phyloP scores from a whole-genome alignment of 768 basidiomycete genomes.

The Termitomyces sp. region DNA sequence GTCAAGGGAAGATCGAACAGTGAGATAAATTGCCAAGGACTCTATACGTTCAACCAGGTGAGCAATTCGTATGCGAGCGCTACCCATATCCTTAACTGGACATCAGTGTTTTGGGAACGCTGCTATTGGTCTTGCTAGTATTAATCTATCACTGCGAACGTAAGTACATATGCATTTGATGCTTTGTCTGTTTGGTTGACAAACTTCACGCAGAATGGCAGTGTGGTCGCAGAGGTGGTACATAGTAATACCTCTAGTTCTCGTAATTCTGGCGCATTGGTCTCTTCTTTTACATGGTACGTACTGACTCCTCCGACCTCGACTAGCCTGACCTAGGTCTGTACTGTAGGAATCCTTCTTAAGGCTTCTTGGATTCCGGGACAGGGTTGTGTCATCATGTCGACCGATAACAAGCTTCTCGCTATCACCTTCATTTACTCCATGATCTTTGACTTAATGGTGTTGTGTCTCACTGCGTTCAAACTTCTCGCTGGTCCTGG shows the following conservation, averaged over 20 bases:
- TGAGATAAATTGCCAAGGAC: slow-evolving; percentile 59
- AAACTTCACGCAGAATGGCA: slow-evolving; percentile 48
- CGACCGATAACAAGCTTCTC: slow-evolving; percentile 58
- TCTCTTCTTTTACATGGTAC: slow-evolving; percentile 66
- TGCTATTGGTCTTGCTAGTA: slow-evolving; percentile 66
- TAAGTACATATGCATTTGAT: slow-evolving; percentile 27
- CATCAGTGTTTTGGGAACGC: slow-evolving; percentile 56
- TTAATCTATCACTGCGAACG: slow-evolving; percentile 71
- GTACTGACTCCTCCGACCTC: slow-evolving; percentile 3
- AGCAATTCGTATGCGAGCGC: slow-evolving; percentile 1
- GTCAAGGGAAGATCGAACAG: slow-evolving; percentile 24
- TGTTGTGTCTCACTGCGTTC: slow-evolving; percentile 58
- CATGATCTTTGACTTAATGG: slow-evolving; percentile 69
- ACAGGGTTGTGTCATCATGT: slow-evolving; percentile 54
- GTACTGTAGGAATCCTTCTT: slow-evolving; percentile 49
- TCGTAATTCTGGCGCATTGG: slow-evolving; percentile 69
- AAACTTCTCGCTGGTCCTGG: slow-evolving; percentile 51
- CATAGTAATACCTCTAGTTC: slow-evolving; percentile 49
- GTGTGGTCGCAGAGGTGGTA: slow-evolving; percentile 63
- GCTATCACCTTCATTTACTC: slow-evolving; percentile 71
- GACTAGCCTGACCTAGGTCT: neutral
- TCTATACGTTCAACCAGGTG: slow-evolving; percentile 69
- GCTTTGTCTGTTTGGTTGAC: neutral
- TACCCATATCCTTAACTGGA: slow-evolving; percentile 2
- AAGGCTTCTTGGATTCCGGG: slow-evolving; percentile 54